Evolutionary conservation across 768 basidiomycete genomes (phyloP).

Genomic region (Rhizopogon sp.): DNA sequence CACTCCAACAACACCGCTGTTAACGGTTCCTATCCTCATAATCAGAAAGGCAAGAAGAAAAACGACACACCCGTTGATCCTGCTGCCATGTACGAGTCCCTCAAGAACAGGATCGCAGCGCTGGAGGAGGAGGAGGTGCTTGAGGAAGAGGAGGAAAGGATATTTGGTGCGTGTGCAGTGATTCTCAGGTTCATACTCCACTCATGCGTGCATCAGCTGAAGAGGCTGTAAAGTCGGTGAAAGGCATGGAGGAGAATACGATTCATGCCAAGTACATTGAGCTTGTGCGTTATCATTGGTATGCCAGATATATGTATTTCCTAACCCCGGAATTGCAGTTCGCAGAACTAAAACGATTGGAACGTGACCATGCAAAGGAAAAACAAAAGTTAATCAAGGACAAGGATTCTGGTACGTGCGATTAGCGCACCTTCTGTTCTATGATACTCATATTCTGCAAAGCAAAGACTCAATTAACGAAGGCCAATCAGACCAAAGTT

Average conservation of each 20-base stretch:
- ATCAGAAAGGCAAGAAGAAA: slow-evolving; percentile 62
- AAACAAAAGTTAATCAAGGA: slow-evolving; percentile 89
- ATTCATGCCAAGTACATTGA: slow-evolving; percentile 87
- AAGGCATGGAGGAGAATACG: slow-evolving; percentile 75
- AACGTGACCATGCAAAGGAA: slow-evolving; percentile 87
- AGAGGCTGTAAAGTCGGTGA: slow-evolving; percentile 83
- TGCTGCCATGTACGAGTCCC: slow-evolving; percentile 80
- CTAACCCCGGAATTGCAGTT: slow-evolving; percentile 44
- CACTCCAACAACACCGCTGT: slow-evolving; percentile 17
- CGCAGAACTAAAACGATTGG: slow-evolving; percentile 80
- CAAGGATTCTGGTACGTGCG: slow-evolving; percentile 73
- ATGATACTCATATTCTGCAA: slow-evolving; percentile 11
- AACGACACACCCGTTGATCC: slow-evolving; percentile 71
- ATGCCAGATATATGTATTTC: slow-evolving; percentile 13
- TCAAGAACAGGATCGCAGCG: slow-evolving; percentile 86
- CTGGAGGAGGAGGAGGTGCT: slow-evolving; percentile 84
- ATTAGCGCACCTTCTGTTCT: slow-evolving; percentile 1
- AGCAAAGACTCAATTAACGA: slow-evolving; percentile 84
- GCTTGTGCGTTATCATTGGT: slow-evolving; percentile 49
- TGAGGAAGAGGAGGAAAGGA: slow-evolving; percentile 82
- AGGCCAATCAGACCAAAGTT: slow-evolving; percentile 82
- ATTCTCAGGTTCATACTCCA: background rate
- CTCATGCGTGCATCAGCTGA: slow-evolving; percentile 50
- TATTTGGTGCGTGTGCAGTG: slow-evolving; percentile 52
- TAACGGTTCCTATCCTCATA: slow-evolving; percentile 22